These are phyloP conservation scores for Syzygium jambos DNA, from an alignment of 345 rosid genomes.

Conservation along the genomic window DNA sequence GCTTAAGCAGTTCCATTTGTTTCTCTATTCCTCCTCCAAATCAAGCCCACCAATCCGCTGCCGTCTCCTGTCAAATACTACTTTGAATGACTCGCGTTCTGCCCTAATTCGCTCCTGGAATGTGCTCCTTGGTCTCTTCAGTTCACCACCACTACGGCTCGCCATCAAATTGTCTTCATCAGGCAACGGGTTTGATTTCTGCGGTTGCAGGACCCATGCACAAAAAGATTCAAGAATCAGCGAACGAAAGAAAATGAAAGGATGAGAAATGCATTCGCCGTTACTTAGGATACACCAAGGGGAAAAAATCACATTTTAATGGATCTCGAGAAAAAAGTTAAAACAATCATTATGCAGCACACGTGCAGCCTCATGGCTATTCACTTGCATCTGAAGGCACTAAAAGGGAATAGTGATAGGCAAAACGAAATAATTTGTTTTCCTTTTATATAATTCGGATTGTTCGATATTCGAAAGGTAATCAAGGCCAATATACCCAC, in stretches of 20 bases:
- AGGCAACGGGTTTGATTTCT: constrained; percentile 70
- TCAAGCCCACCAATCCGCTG: constrained; percentile 42
- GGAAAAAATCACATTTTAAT: background rate
- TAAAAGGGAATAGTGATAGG: background rate
- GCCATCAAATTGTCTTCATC: constrained; percentile 24
- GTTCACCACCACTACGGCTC: constrained; percentile 26
- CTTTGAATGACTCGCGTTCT: constrained; percentile 81
- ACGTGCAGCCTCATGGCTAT: background rate
- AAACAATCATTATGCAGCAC: background rate
- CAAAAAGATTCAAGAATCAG: background rate
- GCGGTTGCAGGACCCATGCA: constrained; percentile 3
- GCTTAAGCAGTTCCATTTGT: background rate
- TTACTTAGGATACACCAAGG: background rate
- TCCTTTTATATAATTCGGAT: background rate
- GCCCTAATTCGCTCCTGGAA: constrained; percentile 79
- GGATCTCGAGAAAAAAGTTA: background rate
- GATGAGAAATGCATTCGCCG: background rate
- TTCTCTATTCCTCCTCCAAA: constrained; percentile 32
- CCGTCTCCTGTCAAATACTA: constrained; percentile 65
- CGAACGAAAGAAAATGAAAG: background rate
- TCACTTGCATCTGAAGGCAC: background rate
- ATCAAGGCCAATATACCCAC: constrained; percentile 21
- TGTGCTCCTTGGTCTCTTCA: constrained; percentile 28
- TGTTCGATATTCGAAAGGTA: background rate
- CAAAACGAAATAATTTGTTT: background rate